Evolutionary conservation across 495 filamentous ascomycete species (phyloP).

Genomic region (Xylaria longipes): DNA sequence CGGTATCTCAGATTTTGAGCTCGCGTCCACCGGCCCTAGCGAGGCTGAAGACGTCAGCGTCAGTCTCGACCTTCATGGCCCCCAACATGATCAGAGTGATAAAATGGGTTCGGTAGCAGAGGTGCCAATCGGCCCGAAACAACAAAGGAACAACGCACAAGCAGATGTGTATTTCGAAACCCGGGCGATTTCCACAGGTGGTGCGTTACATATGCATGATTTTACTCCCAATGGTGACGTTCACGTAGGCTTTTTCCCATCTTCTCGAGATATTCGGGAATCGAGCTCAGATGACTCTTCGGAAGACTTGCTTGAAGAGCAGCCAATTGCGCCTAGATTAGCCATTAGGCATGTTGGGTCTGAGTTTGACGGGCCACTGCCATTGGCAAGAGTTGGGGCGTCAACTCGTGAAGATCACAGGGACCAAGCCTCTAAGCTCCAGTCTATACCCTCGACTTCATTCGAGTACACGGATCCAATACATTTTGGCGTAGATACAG

Average conservation of each 20-base stretch:
- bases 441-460: not conserved
- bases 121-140: not conserved
- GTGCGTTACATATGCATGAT: not conserved
- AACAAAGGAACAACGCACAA: not conserved
- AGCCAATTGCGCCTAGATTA: not conserved
- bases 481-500: not conserved
- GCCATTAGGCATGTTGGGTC: not conserved
- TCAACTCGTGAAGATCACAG: not conserved
- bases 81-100: not conserved
- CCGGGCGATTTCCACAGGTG: not conserved
- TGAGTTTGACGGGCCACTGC: not conserved
- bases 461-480: not conserved
- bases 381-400: not conserved
- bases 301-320: not conserved
- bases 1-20: conserved; percentile 3
- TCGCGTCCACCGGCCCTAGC: not conserved
- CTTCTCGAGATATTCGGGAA: not conserved
- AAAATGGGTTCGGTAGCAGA: not conserved
- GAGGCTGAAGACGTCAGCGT: not conserved
- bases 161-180: not conserved
- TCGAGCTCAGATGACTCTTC: not conserved
- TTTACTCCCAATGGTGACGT: not conserved
- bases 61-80: not conserved
- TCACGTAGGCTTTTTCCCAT: not conserved
- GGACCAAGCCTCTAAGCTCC: not conserved